Evolutionary conservation across 257 asterid genomes (phyloP).

Genomic region (Scutellaria barbata): DNA sequence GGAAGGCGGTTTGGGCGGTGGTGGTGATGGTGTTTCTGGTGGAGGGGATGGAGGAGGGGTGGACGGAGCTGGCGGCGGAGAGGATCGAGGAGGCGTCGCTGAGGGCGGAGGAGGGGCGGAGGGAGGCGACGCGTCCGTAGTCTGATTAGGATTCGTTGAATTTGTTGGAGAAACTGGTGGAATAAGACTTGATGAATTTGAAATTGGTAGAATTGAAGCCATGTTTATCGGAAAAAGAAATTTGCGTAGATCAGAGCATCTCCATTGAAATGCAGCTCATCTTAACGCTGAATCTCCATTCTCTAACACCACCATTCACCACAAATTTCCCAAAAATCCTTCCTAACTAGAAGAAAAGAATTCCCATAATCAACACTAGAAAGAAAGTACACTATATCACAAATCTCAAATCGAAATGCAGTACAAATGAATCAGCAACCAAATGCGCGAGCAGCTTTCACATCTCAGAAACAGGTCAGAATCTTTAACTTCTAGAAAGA

Average conservation of each 20-base stretch:
- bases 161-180: slow-evolving; percentile 47
- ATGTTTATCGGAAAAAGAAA: slow-evolving; percentile 28
- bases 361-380: neutral
- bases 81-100: slow-evolving; percentile 38
- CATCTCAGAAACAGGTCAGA: slow-evolving; percentile 39
- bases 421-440: slow-evolving; percentile 30
- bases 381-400: no score
- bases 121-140: slow-evolving; percentile 26
- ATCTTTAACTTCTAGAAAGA: slow-evolving; percentile 37
- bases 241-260: slow-evolving; percentile 32
- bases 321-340: slow-evolving; percentile 29
- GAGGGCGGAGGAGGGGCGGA: slow-evolving; percentile 34
- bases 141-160: slow-evolving; percentile 30
- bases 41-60: slow-evolving; percentile 48
- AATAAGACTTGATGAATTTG: slow-evolving; percentile 41
- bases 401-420: slow-evolving; percentile 37
- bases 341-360: slow-evolving; percentile 5
- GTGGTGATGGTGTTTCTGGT: slow-evolving; percentile 7
- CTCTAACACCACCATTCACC: slow-evolving; percentile 11
- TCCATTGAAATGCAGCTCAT: slow-evolving; percentile 34
- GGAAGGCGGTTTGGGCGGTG: slow-evolving; percentile 50
- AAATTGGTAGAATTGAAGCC: slow-evolving; percentile 53
- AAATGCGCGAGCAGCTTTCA: slow-evolving; percentile 22
- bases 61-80: slow-evolving; percentile 42
- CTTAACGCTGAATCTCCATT: slow-evolving; percentile 26